These are phyloP conservation scores for Pleurotus eryngii DNA, from an alignment of 768 basidiomycete species.

Conservation along the genomic window DNA sequence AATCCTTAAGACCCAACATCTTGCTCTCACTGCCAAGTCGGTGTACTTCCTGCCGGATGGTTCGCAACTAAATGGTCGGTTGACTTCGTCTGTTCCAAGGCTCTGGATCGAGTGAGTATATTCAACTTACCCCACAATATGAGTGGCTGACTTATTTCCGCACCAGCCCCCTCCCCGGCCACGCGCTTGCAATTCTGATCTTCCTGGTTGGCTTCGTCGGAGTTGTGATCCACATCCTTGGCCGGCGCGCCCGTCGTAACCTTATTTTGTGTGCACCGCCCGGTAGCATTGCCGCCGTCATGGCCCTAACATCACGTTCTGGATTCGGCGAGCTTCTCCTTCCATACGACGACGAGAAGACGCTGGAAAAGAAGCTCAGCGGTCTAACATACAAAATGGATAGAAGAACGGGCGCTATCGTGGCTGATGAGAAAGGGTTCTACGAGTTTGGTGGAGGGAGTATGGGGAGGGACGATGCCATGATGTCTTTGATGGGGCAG, in stretches of 20 bases:
- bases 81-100: slow-evolving; percentile 42
- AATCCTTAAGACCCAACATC: slow-evolving; percentile 44
- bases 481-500: slow-evolving; percentile 32
- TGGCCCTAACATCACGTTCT: slow-evolving; percentile 56
- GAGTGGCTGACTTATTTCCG: neutral
- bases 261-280: slow-evolving; percentile 54
- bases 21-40: slow-evolving; percentile 52
- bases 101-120: slow-evolving; percentile 56
- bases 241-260: slow-evolving; percentile 42
- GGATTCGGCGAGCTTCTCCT: slow-evolving; percentile 60
- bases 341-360: slow-evolving; percentile 50
- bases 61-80: slow-evolving; percentile 30
- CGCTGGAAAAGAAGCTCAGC: slow-evolving; percentile 44
- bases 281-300: slow-evolving; percentile 55
- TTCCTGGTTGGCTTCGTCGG: slow-evolving; percentile 48
- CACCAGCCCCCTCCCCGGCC: slow-evolving; percentile 49
- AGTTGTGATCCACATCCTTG: slow-evolving; percentile 42
- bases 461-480: slow-evolving; percentile 33
- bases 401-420: slow-evolving; percentile 55
- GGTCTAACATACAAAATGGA: slow-evolving; percentile 56
- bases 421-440: slow-evolving; percentile 46
- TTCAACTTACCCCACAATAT: neutral
- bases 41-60: slow-evolving; percentile 54
- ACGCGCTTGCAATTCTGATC: slow-evolving; percentile 45
- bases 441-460: slow-evolving; percentile 15